Percentiles rank a stretch among this genome's conserved stretches.
Evolutionary conservation across 2,329 filamentous ascomycete genomes (phyloP).

Genomic region (Pseudogymnoascus destructans): DNA sequence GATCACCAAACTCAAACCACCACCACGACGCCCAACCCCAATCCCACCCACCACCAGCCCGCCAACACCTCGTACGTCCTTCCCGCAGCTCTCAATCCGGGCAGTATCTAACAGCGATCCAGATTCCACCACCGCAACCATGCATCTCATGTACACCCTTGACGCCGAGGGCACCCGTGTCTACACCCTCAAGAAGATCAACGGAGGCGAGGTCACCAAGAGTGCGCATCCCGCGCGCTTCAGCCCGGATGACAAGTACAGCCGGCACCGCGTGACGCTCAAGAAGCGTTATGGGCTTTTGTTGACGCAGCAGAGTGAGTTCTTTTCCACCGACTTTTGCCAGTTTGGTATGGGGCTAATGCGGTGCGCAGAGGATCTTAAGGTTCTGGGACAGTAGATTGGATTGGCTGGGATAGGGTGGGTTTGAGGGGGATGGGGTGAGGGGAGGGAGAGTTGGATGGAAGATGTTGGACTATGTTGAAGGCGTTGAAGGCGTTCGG

Average conservation of each 20-base stretch:
- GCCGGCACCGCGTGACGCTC: slow-evolving; percentile 83
- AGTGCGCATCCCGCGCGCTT: slow-evolving; percentile 92
- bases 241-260: slow-evolving; percentile 98
- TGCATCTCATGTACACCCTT: slow-evolving; percentile 79
- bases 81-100: not conserved
- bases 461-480: not conserved
- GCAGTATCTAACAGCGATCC: not conserved
- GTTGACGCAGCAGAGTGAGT: slow-evolving; percentile 61
- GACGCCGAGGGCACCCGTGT: slow-evolving; percentile 71
- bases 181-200: slow-evolving; percentile 92
- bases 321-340: not conserved
- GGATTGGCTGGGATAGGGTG: slow-evolving; percentile 17
- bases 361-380: slow-evolving; percentile 29
- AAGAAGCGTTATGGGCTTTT: slow-evolving; percentile 88
- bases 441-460: not conserved
- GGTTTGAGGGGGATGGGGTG: not conserved
- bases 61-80: not conserved
- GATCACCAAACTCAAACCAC: not conserved
- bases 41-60: not conserved
- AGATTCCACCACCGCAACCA: slow-evolving; percentile 23
- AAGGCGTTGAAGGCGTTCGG: not conserved
- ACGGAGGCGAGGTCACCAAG: slow-evolving; percentile 76
- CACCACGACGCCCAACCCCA: not conserved
- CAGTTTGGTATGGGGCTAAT: not conserved
- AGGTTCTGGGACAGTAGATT: slow-evolving; percentile 31